phyloP scores from a whole-genome alignment of 176 grass and related monocot genomes.

The Secale cereale region DNA sequence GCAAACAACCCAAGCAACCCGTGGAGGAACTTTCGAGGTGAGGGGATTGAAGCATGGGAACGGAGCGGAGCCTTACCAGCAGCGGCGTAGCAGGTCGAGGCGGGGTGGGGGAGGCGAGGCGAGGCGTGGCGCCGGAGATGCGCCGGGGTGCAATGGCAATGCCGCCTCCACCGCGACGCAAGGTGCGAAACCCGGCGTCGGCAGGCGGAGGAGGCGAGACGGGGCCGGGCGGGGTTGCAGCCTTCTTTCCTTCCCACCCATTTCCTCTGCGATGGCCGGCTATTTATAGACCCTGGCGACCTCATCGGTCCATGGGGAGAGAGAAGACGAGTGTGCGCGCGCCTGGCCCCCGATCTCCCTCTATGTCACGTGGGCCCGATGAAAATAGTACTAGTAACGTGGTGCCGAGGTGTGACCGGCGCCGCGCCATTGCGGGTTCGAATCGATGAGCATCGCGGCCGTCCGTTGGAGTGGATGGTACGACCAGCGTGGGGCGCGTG shows the following conservation, averaged over 20 bases:
- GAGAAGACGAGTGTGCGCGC: neutral
- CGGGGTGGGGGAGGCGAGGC: neutral
- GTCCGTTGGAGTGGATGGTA: neutral
- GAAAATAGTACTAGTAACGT: too few relatives aligned
- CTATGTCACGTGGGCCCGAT: too few relatives aligned
- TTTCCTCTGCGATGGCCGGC: neutral
- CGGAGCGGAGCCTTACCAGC: neutral
- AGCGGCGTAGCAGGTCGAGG: neutral
- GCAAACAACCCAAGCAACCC: neutral
- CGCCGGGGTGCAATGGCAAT: neutral
- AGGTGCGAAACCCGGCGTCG: conserved; percentile 11
- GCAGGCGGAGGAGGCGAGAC: conserved; percentile 11
- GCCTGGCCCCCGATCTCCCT: too few relatives aligned
- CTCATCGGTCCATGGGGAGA: neutral
- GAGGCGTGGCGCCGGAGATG: neutral
- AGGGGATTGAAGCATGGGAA: neutral
- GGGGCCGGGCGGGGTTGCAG: neutral
- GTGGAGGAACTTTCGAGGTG: neutral
- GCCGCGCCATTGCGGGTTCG: neutral
- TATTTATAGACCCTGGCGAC: conserved; percentile 12
- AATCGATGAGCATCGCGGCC: neutral
- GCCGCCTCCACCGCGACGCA: conserved; percentile 37
- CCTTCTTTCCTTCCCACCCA: neutral
- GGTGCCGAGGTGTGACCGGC: neutral
- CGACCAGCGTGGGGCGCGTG: too few relatives aligned